phyloP scores from a whole-genome alignment of 2,329 filamentous ascomycete genomes.

The Stenocarpella maydis region DNA sequence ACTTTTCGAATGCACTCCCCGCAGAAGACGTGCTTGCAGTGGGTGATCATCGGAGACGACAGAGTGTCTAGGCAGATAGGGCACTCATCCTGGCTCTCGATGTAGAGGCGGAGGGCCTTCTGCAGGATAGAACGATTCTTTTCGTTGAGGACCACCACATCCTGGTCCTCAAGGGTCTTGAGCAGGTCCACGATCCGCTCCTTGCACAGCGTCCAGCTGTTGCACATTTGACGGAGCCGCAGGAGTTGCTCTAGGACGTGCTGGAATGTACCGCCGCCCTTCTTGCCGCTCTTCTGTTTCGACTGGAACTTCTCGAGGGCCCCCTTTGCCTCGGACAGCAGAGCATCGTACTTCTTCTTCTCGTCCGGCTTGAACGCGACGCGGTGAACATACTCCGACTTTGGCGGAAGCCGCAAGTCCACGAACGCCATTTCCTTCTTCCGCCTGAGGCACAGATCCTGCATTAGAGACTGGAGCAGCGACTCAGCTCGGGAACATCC shows the following conservation, averaged over 20 bases:
- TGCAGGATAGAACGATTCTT: constrained; percentile 79
- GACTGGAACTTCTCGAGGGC: constrained; percentile 68
- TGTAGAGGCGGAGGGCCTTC: constrained; percentile 76
- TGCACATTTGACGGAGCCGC: constrained; percentile 83
- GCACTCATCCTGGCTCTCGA: constrained; percentile 85
- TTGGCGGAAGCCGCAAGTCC: constrained; percentile 78
- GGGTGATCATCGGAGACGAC: constrained; percentile 79
- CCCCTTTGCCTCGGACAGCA: constrained; percentile 78
- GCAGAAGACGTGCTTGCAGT: constrained; percentile 85
- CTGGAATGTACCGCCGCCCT: constrained; percentile 68
- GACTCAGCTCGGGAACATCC: constrained; percentile 66
- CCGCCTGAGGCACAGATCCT: constrained; percentile 80
- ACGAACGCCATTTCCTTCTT: constrained; percentile 91
- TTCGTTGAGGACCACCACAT: constrained; percentile 73
- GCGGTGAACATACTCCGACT: constrained; percentile 80
- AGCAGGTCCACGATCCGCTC: constrained; percentile 78
- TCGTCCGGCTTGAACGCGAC: constrained; percentile 79
- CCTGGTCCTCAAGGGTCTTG: constrained; percentile 71
- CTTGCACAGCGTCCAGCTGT: constrained; percentile 86
- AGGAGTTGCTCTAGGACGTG: constrained; percentile 83
- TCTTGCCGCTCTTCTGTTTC: constrained; percentile 50
- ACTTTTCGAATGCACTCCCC: constrained; percentile 76
- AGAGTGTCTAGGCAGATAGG: constrained; percentile 80
- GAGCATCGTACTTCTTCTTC: constrained; percentile 77
- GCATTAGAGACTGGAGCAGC: constrained; percentile 79